Base-by-base conservation (phyloP, 495 filamentous ascomycete species). In the Pseudoneurospora amorphoporcata region DNA sequence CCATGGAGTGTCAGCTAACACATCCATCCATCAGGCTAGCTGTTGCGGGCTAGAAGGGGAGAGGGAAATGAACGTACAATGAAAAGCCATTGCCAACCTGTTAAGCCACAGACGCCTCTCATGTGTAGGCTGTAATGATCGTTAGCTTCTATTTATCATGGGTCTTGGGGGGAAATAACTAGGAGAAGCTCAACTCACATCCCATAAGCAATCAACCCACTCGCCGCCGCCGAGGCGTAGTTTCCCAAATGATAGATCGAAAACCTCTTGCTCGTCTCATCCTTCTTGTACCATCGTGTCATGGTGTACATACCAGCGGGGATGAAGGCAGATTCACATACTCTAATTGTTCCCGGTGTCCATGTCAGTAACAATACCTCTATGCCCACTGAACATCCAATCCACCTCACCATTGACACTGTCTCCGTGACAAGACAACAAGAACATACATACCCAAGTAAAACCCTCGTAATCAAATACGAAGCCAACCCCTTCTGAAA, bases 51-150 rank as follows among this genome's bases (percentile, higher is more conserved):
- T 23, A 23, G 23, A 23, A 23, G 23, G 23, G 23, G 23, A 23
- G 23, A 23, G 23, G 23, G 23, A 40, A n/a, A 14, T n/a, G 29
- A 29, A 69, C 68, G 16, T 32, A 75, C 75, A 10, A 80, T 75
- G 77, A 90, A 90, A 5, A 91, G 82, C 89, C 89, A 91, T 71
- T 85, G 83, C 89, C 89, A 91, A 0, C 89, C 88, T 3, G 82
- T 76, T 6, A 88, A 73, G 1, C 85, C 86, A 68, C 76, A 71
- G 16, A 83, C 76, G 3, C 88, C 88, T 39, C 82, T 75, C 73
- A 91, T 83, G 43, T 77, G 78, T n/a, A 80, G 70, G 58, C 78
- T 80, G 5, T 74, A 75, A 23, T 69, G 76, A 61, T 74, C 37
- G 77, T 45, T 35, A 78, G 77, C 39, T 75, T 85, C 1, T 84